Evolutionary conservation across 257 asterid species (phyloP).

Genomic region (Solanum appendiculatum): DNA sequence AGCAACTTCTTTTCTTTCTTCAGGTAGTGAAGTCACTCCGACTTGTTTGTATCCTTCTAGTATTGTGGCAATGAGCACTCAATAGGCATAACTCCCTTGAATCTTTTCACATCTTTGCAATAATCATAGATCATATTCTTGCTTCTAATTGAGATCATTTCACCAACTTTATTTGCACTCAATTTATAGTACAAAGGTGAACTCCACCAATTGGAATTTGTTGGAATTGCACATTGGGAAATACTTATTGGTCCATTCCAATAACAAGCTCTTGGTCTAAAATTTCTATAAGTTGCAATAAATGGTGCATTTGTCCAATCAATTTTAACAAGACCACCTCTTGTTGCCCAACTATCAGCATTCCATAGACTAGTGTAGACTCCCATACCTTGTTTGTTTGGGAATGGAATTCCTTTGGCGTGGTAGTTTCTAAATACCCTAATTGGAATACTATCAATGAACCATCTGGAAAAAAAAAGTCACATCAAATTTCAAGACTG

Average conservation of each 20-base stretch:
- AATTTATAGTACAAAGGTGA: conserved; percentile 18
- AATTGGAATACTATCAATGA: conserved; percentile 49
- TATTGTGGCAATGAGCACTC: conserved; percentile 46
- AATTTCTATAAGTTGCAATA: conserved; percentile 31
- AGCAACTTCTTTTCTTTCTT: neutral
- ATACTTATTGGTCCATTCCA: conserved; percentile 26
- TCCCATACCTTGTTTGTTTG: conserved; percentile 53
- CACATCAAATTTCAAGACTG: neutral
- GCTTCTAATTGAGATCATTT: conserved; percentile 33
- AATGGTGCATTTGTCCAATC: conserved; percentile 60
- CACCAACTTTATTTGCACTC: conserved; percentile 7
- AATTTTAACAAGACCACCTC: conserved; percentile 56
- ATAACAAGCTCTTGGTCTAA: conserved; percentile 42
- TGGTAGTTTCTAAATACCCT: conserved; percentile 52
- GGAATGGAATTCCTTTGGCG: conserved; percentile 40
- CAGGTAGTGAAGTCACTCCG: neutral
- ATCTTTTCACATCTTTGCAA: conserved; percentile 39
- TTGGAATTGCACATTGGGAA: conserved; percentile 16
- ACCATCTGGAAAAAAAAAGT: conserved; percentile 46
- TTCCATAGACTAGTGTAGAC: conserved; percentile 72
- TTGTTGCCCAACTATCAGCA: conserved; percentile 80
- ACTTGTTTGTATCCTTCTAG: neutral
- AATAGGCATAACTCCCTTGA: conserved; percentile 36
- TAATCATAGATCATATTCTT: conserved; percentile 54
- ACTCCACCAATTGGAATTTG: conserved; percentile 37